Conservation (phyloP, 352 stramenopile genomes). For the Globisporangium perplexum region DNA sequence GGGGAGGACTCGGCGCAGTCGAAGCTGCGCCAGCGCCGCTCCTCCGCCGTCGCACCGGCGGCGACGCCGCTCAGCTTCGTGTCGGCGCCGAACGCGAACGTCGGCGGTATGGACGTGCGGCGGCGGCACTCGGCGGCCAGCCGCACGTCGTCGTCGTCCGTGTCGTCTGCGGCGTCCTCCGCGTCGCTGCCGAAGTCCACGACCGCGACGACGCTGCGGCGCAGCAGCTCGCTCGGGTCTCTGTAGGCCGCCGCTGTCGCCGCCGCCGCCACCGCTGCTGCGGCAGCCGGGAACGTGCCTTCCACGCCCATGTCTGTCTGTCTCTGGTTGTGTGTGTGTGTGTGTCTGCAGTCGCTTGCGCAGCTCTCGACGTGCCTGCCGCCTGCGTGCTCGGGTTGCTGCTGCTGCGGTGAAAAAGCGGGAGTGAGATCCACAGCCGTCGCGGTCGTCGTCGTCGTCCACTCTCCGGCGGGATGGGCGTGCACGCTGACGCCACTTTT, state of each 20-base stretch:
- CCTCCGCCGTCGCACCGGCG: slow-evolving; percentile 13
- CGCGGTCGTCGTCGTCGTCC: neutral
- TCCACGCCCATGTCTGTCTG: slow-evolving; percentile 21
- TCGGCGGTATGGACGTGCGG: slow-evolving; percentile 61
- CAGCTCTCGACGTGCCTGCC: too few relatives aligned
- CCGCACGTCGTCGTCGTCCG: slow-evolving; percentile 13
- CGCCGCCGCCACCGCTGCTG: neutral
- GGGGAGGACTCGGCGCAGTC: slow-evolving; percentile 25
- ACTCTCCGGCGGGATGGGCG: neutral
- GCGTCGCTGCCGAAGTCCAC: neutral
- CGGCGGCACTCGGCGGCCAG: slow-evolving; percentile 28
- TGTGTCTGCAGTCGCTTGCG: neutral
- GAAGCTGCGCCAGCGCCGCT: slow-evolving; percentile 63
- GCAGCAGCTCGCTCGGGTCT: slow-evolving; percentile 9
- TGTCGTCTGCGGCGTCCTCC: slow-evolving; percentile 2
- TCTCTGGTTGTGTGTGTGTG: slow-evolving; percentile 1
- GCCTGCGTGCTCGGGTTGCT: too few relatives aligned
- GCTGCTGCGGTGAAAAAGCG: neutral
- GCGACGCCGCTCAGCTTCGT: slow-evolving; percentile 17
- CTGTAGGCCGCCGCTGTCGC: neutral
- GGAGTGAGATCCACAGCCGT: neutral
- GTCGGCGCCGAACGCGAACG: slow-evolving; percentile 33
- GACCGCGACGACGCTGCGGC: slow-evolving; percentile 13
- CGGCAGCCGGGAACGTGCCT: slow-evolving; percentile 6
- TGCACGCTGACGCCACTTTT: neutral